These are phyloP conservation scores for Neospora caninum DNA, from an alignment of 169 alveolate species.

Conservation along the genomic window DNA sequence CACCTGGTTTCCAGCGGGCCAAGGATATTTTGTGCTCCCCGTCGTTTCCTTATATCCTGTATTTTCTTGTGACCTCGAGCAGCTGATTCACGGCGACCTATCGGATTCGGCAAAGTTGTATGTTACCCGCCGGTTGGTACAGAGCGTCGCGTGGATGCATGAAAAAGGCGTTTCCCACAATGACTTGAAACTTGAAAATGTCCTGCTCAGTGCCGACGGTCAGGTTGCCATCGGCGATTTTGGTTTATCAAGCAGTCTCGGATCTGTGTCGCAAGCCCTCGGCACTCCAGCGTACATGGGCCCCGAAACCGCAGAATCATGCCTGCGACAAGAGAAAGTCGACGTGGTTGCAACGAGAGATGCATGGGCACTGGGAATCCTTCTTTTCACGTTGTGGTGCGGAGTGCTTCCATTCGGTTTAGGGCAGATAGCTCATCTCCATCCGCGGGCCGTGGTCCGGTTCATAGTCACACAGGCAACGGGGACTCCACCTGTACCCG, in stretches of 20 bases:
- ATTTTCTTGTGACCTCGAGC: background rate
- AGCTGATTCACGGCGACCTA: background rate
- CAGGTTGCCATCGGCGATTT: slow-evolving; percentile 65
- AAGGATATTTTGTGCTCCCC: background rate
- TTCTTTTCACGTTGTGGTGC: background rate
- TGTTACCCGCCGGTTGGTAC: background rate
- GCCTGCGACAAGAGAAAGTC: background rate
- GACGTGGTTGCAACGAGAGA: background rate
- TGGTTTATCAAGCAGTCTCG: slow-evolving; percentile 55
- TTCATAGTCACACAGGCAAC: too few species aligned
- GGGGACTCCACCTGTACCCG: too few species aligned
- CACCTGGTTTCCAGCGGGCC: background rate
- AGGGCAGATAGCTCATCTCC: too few species aligned
- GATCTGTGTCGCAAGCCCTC: background rate
- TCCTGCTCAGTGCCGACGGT: slow-evolving; percentile 64
- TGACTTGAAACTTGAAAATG: slow-evolving; percentile 63
- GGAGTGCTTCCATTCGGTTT: background rate
- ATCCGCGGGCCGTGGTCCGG: too few species aligned
- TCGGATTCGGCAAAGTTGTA: background rate
- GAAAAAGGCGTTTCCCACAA: slow-evolving; percentile 53
- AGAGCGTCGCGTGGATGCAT: background rate
- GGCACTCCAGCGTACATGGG: background rate
- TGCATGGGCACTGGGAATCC: background rate
- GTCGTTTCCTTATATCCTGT: background rate
- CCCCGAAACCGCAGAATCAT: background rate